phyloP scores from a whole-genome alignment of 805 yeast genomes.

The Teunomyces panamensis region DNA sequence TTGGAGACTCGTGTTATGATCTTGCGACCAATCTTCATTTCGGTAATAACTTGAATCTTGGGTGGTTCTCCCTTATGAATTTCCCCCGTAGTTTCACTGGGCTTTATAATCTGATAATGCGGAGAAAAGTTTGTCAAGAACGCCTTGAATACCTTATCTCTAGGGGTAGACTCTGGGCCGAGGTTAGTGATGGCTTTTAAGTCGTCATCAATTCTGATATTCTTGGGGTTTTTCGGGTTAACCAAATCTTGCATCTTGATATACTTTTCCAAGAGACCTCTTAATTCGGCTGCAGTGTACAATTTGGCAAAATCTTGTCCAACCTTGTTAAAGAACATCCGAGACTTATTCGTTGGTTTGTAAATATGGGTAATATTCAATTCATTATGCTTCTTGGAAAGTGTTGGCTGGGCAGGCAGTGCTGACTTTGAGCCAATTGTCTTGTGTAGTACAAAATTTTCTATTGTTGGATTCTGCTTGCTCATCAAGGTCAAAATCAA shows the following conservation, averaged over 20 bases:
- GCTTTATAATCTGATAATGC: conserved; percentile 46
- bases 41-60: conserved; percentile 61
- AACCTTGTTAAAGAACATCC: conserved; percentile 44
- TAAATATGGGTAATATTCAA: conserved; percentile 41
- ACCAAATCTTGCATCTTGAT: conserved; percentile 52
- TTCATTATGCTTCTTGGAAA: conserved; percentile 24
- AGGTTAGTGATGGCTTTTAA: conserved; percentile 43
- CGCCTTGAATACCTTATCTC: conserved; percentile 45
- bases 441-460: conserved; percentile 64
- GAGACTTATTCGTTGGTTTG: conserved; percentile 53
- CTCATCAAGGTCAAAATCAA: conserved; percentile 52
- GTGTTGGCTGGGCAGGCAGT: conserved; percentile 15
- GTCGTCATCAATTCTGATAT: conserved; percentile 53
- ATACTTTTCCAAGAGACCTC: conserved; percentile 52
- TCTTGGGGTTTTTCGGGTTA: conserved; percentile 49
- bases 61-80: conserved; percentile 69
- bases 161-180: conserved; percentile 25
- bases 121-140: conserved; percentile 49
- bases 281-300: conserved; percentile 56
- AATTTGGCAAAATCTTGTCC: conserved; percentile 35
- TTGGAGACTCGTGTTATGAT: conserved; percentile 70
- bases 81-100: conserved; percentile 33
- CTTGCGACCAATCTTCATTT: conserved; percentile 79
- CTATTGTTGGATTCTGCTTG: conserved; percentile 45
- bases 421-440: conserved; percentile 15